Conservation (phyloP, 1,284 basidiomycete species). For the Quambalaria eucalypti region DNA sequence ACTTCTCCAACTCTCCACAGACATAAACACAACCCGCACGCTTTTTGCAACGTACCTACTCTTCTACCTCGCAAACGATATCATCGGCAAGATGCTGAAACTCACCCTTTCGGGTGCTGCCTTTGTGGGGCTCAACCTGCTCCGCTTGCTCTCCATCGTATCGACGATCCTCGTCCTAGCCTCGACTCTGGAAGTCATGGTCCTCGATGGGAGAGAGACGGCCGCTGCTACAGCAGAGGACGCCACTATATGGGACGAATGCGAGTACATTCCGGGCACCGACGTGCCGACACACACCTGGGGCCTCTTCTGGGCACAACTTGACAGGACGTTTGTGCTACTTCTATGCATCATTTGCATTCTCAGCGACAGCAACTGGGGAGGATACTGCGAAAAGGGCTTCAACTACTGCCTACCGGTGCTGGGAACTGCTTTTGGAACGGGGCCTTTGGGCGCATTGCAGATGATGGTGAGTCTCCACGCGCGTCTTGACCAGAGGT, state of each 20-base stretch:
- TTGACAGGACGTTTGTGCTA: conserved; percentile 16
- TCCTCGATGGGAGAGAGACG: conserved; percentile 10
- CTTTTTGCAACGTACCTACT: too few relatives aligned
- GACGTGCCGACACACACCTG: conserved; percentile 28
- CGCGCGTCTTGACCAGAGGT: conserved; percentile 3
- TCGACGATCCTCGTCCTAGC: conserved; percentile 17
- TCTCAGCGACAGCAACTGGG: conserved; percentile 20
- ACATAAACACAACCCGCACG: too few relatives aligned
- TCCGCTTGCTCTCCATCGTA: conserved; percentile 20
- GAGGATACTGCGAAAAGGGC: conserved; percentile 10
- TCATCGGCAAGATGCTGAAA: conserved; percentile 1
- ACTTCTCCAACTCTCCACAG: too few relatives aligned
- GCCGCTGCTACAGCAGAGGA: neutral
- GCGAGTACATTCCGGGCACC: conserved; percentile 18
- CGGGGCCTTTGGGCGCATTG: conserved; percentile 19
- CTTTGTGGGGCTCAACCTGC: conserved; percentile 21
- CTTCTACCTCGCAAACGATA: neutral
- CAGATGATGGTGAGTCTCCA: conserved; percentile 10
- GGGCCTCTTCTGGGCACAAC: conserved; percentile 30
- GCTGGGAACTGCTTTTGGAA: conserved; percentile 23
- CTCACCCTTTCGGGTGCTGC: conserved; percentile 5
- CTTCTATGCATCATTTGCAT: conserved; percentile 14
- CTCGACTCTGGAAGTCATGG: conserved; percentile 17
- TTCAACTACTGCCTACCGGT: conserved; percentile 26
- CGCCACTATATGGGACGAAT: conserved; percentile 7